Conservation (phyloP, 2,329 filamentous ascomycete species). For the Xylaria multiplex region DNA sequence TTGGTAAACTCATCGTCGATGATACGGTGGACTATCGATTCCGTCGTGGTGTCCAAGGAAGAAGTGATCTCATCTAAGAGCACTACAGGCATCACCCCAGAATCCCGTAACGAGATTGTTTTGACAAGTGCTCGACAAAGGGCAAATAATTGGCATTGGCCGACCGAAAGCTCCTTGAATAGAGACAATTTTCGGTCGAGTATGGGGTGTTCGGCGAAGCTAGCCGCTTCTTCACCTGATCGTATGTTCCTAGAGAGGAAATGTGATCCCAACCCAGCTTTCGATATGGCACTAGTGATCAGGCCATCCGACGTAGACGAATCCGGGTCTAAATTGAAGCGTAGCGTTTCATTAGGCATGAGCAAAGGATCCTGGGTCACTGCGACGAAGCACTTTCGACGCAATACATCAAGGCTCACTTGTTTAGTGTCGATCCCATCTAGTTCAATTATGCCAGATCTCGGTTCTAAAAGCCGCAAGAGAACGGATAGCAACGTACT, state of each 20-base stretch:
- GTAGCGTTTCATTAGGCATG: conserved; percentile 44
- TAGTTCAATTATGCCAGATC: conserved; percentile 44
- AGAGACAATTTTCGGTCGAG: conserved; percentile 44
- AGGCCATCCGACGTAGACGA: conserved; percentile 37
- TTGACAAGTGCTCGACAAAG: conserved; percentile 48
- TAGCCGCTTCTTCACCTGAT: neutral
- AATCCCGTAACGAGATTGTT: conserved; percentile 22
- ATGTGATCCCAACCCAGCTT: conserved; percentile 9
- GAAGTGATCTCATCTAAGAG: conserved; percentile 50
- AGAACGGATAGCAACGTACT: conserved; percentile 43
- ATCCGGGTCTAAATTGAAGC: conserved; percentile 48
- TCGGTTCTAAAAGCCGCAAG: conserved; percentile 43
- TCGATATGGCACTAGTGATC: conserved; percentile 29
- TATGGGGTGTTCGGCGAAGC: conserved; percentile 29
- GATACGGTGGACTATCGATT: conserved; percentile 48
- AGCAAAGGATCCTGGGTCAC: conserved; percentile 48
- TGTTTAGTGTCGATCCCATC: conserved; percentile 46
- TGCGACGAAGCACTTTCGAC: conserved; percentile 47
- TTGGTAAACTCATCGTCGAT: conserved; percentile 46
- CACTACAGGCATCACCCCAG: conserved; percentile 46
- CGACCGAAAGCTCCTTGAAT: conserved; percentile 47
- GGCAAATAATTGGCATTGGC: conserved; percentile 50
- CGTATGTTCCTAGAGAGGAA: neutral
- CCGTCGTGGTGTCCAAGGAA: conserved; percentile 49
- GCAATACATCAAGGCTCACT: conserved; percentile 40